A percentile compares a stretch with the other conserved stretches of the same genome.
These are phyloP conservation scores for Epichloe scottii DNA, from an alignment of 2,329 filamentous ascomycete species.

Conservation along the genomic window DNA sequence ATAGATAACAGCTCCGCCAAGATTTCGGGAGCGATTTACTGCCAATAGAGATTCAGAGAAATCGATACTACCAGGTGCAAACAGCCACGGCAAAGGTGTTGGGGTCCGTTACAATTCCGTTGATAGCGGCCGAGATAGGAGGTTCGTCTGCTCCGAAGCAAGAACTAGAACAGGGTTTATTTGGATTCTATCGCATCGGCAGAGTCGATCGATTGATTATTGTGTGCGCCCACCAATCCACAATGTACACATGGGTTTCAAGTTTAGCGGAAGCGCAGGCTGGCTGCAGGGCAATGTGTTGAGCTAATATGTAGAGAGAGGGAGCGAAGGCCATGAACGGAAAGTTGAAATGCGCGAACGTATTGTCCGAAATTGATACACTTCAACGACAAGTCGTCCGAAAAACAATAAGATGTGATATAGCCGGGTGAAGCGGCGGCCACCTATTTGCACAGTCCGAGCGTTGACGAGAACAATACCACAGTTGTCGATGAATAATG, in stretches of 20 bases:
- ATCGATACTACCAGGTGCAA: not conserved
- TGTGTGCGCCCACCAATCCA: not conserved
- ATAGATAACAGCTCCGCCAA: not conserved
- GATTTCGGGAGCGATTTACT: conserved; percentile 1
- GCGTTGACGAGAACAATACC: not conserved
- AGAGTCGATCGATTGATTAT: not conserved
- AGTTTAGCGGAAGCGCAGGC: not conserved
- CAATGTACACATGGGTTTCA: not conserved
- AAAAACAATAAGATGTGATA: not conserved
- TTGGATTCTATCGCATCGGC: not conserved
- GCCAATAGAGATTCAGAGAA: conserved; percentile 4
- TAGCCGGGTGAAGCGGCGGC: not conserved
- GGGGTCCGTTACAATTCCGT: not conserved
- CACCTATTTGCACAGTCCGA: not conserved
- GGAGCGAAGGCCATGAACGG: not conserved
- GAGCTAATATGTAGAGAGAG: not conserved
- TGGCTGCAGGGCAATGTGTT: not conserved
- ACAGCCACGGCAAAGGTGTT: not conserved
- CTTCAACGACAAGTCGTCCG: not conserved
- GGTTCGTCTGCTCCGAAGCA: not conserved
- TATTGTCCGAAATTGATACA: not conserved
- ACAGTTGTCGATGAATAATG: not conserved
- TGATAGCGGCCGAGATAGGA: conserved; percentile 3
- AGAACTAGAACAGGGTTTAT: not conserved
- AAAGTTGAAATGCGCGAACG: not conserved